A percentile compares a stretch with the other conserved stretches of the same genome.
Evolutionary conservation across 176 grass and related monocot genomes (phyloP).

Genomic region (Calamus simplicifolius): DNA sequence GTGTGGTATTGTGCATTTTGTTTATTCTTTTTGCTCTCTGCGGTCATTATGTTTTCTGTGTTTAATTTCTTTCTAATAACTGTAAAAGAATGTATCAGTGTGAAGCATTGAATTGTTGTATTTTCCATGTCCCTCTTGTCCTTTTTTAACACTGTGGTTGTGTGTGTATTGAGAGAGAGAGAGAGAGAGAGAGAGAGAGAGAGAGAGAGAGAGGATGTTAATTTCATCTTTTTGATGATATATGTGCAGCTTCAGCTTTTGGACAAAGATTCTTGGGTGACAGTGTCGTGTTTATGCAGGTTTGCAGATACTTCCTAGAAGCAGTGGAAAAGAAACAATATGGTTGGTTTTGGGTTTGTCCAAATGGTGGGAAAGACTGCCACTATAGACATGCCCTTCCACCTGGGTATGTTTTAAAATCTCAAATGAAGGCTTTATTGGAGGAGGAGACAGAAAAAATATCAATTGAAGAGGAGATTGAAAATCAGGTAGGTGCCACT

Average conservation of each 20-base stretch:
- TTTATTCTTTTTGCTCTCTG: too few species aligned
- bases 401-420: slow-evolving; percentile 91
- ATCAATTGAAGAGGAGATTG: slow-evolving; percentile 94
- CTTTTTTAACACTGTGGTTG: too few species aligned
- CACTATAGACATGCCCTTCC: slow-evolving; percentile 97
- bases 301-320: slow-evolving; percentile 93
- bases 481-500: slow-evolving; percentile 52
- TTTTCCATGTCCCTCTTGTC: too few species aligned
- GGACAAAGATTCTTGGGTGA: slow-evolving; percentile 4
- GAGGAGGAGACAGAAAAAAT: slow-evolving; percentile 94
- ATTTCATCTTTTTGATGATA: too few species aligned
- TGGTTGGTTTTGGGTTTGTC: slow-evolving; percentile 98
- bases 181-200: too few species aligned
- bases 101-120: too few species aligned
- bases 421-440: slow-evolving; percentile 97
- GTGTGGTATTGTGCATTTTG: too few species aligned
- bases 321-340: slow-evolving; percentile 99
- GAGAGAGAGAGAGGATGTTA: too few species aligned
- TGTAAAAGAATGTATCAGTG: too few species aligned
- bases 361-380: slow-evolving; percentile 89
- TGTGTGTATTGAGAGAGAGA: too few species aligned
- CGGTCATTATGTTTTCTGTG: too few species aligned
- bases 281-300: slow-evolving; percentile 36
- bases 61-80: too few species aligned
- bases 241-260: background rate